Evolutionary conservation across 176 grass and related monocot species (phyloP).

Genomic region (Musa itinerans): DNA sequence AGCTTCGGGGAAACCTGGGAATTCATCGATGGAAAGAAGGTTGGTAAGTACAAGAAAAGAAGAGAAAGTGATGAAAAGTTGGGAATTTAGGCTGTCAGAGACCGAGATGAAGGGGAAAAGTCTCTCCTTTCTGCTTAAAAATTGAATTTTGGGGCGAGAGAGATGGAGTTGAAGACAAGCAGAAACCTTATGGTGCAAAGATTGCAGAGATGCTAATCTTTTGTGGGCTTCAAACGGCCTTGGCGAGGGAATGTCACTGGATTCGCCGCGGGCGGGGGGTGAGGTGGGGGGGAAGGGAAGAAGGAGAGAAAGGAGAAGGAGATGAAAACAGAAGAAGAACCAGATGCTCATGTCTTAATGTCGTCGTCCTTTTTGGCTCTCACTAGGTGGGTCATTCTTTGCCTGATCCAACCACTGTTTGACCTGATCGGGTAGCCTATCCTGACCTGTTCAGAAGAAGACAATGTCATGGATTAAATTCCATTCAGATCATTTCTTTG

Average conservation of each 20-base stretch:
- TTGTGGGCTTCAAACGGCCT: background rate
- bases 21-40: slow-evolving; percentile 2
- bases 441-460: background rate
- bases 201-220: background rate
- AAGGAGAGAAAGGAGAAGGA: background rate
- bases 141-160: background rate
- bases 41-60: background rate
- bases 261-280: too few relatives aligned
- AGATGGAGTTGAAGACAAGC: background rate
- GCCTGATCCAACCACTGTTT: background rate
- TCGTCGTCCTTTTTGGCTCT: background rate
- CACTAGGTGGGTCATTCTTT: background rate
- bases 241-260: background rate
- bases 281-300: too few relatives aligned
- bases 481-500: background rate
- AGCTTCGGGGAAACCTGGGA: slow-evolving; percentile 9
- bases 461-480: background rate
- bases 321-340: background rate
- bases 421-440: background rate
- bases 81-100: background rate
- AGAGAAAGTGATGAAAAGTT: background rate
- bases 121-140: background rate
- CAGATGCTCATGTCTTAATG: background rate
- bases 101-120: background rate
- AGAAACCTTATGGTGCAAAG: background rate